A percentile compares a stretch with the other conserved stretches of the same genome.
phyloP scores from a whole-genome alignment of 1,139 yeast genomes.

The Lipomyces yarrowii region DNA sequence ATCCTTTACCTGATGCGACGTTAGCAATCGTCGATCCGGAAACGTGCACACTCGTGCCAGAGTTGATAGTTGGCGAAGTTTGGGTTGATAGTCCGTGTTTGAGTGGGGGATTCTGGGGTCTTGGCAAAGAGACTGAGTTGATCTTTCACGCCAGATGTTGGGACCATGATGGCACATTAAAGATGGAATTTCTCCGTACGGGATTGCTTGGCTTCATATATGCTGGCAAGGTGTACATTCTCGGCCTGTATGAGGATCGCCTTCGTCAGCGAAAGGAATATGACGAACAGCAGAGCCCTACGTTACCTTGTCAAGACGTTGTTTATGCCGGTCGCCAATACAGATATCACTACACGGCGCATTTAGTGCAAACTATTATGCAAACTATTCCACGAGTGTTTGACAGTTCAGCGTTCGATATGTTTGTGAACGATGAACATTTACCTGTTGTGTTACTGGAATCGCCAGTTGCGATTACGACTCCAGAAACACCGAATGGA shows the following conservation, averaged over 20 bases:
- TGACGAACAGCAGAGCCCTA: conserved; percentile 35
- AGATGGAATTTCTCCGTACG: conserved; percentile 79
- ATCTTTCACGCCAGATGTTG: conserved; percentile 67
- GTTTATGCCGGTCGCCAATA: conserved; percentile 37
- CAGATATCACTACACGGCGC: conserved; percentile 82
- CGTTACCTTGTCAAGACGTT: conserved; percentile 14
- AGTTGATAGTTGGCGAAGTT: conserved; percentile 89
- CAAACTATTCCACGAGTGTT: conserved; percentile 79
- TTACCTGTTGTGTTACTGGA: conserved; percentile 87
- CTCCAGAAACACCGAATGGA: conserved; percentile 39
- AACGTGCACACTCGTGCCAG: conserved; percentile 64
- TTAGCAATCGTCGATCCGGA: conserved; percentile 95
- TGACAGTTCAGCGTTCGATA: conserved; percentile 80
- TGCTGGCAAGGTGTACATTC: conserved; percentile 82
- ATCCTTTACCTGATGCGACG: conserved; percentile 91
- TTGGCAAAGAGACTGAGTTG: conserved; percentile 65
- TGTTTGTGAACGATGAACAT: conserved; percentile 80
- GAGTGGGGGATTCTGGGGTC: conserved; percentile 86
- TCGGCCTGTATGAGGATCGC: conserved; percentile 91
- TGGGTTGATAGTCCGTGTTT: conserved; percentile 93
- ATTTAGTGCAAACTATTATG: conserved; percentile 76
- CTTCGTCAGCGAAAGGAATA: conserved; percentile 60
- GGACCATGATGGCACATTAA: conserved; percentile 27
- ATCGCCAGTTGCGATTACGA: conserved; percentile 63
- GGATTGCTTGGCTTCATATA: conserved; percentile 87